Evolutionary conservation across 2,329 filamentous ascomycete species (phyloP).

Genomic region (Arthrobotrys sphaeroides): DNA sequence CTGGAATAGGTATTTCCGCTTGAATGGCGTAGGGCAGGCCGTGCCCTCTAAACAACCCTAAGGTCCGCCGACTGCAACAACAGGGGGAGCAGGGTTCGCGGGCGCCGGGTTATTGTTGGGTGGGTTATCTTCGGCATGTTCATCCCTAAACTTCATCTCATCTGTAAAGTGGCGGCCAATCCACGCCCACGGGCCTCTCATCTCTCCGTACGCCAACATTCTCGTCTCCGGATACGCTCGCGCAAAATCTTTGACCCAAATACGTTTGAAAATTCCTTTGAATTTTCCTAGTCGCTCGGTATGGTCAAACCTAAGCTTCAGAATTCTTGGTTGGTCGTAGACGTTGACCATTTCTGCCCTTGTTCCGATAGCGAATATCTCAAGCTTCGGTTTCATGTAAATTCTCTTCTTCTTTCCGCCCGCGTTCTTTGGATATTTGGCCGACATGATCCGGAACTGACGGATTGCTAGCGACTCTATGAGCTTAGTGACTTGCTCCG

Average conservation of each 20-base stretch:
- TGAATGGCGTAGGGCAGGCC: too few species aligned
- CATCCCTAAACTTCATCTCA: neutral
- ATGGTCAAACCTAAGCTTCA: neutral
- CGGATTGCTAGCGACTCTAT: neutral
- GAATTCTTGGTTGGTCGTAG: neutral
- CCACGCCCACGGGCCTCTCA: neutral
- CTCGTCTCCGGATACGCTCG: neutral
- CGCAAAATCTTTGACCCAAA: neutral
- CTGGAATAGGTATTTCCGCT: too few species aligned
- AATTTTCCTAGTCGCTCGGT: slow-evolving; percentile 1
- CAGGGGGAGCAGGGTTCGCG: too few species aligned
- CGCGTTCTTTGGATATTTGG: neutral
- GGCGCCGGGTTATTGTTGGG: neutral
- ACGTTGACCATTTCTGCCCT: neutral
- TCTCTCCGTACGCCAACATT: neutral
- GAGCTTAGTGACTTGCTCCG: neutral
- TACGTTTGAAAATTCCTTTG: neutral
- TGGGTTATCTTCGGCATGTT: neutral
- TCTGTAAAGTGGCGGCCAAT: neutral
- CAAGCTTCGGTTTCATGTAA: neutral
- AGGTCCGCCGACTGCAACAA: too few species aligned
- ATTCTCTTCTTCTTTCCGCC: neutral
- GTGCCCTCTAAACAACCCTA: too few species aligned
- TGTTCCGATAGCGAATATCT: neutral
- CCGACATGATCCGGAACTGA: neutral